Evolutionary conservation across 2,329 filamentous ascomycete species (phyloP), one percentile per base, ranked within the genome.

Genomic region (Berkeleyomyces basicola): DNA sequence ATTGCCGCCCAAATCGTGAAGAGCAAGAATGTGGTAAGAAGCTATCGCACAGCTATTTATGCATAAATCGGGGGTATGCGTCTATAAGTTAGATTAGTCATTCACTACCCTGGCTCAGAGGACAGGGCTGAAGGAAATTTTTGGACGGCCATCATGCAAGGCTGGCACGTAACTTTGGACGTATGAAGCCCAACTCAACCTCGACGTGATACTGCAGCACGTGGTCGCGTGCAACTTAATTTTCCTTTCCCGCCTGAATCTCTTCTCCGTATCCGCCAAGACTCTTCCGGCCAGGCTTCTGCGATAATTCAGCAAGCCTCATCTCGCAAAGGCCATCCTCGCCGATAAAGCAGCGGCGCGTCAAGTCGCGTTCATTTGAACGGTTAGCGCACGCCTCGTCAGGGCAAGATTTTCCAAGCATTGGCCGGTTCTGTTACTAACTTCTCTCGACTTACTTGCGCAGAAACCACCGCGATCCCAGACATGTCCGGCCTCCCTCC

Each of bases 401-500:
- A 58, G 44, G 58, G 57, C 4, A 7, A 16, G 16, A 7, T 61
- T 37, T 40, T 64, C 5, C 23, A 47, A 11, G n/a, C 49, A 55
- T 49, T 60, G n/a, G 33, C 7, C 36, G 23, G 23, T 23, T 23
- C 23, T 7, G 11, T 33, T 55, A 9, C n/a, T 58, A 43, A 46
- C 55, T 1, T 33, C 42, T 10, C 11, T 10, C 10, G 10, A 11
- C 36, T 37, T 16, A 61, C 11, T 51, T n/a, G 36, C 51, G 7
- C 36, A 55, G 51, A 61, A 51, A 49, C 51, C 36, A 46, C 51
- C n/a, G 31, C 44, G 9, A 11, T 40, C 5, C 2, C 31, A 55
- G 65, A 66, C 68, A 82, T 82, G 79, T 79, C 79, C 67, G 75
- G 73, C 67, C 75, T 77, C 68, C 75, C 72, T 62, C 79, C 78